A percentile compares a stretch with the other conserved stretches of the same genome.
phyloP scores from a whole-genome alignment of 768 basidiomycete genomes.

The Mycena galopus region DNA sequence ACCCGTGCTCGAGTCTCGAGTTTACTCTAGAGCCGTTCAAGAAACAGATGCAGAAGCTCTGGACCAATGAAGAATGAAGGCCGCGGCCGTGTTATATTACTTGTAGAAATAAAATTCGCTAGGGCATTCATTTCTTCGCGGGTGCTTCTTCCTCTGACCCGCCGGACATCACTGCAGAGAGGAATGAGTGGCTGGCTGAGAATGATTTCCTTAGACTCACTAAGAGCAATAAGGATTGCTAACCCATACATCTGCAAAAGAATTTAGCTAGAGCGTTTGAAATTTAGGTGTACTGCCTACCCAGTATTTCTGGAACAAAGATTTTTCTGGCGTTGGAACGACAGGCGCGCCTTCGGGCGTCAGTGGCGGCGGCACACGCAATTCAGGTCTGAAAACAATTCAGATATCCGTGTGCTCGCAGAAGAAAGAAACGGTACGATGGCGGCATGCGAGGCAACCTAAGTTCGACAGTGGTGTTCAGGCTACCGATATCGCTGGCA shows the following conservation, averaged over 20 bases:
- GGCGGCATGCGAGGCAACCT: slow-evolving; percentile 64
- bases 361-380: slow-evolving; percentile 76
- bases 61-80: slow-evolving; percentile 65
- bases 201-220: slow-evolving; percentile 60
- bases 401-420: neutral
- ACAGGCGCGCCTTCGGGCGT: slow-evolving; percentile 76
- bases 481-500: slow-evolving; percentile 39
- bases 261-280: neutral
- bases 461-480: slow-evolving; percentile 69
- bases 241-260: slow-evolving; percentile 69
- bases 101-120: slow-evolving; percentile 28
- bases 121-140: slow-evolving; percentile 41
- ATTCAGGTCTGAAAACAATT: slow-evolving; percentile 64
- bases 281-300: neutral
- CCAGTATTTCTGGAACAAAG: slow-evolving; percentile 93
- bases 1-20: slow-evolving; percentile 95
- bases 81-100: neutral
- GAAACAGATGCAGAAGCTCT: slow-evolving; percentile 71
- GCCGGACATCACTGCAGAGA: slow-evolving; percentile 47
- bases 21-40: slow-evolving; percentile 96
- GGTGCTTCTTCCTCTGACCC: slow-evolving; percentile 55
- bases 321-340: slow-evolving; percentile 73
- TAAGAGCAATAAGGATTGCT: slow-evolving; percentile 66
- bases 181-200: slow-evolving; percentile 4
- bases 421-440: slow-evolving; percentile 56